Percentiles rank a stretch among this genome's conserved stretches.
Conservation (phyloP, 805 yeast genomes). For the Metschnikowia cerradonensis region DNA sequence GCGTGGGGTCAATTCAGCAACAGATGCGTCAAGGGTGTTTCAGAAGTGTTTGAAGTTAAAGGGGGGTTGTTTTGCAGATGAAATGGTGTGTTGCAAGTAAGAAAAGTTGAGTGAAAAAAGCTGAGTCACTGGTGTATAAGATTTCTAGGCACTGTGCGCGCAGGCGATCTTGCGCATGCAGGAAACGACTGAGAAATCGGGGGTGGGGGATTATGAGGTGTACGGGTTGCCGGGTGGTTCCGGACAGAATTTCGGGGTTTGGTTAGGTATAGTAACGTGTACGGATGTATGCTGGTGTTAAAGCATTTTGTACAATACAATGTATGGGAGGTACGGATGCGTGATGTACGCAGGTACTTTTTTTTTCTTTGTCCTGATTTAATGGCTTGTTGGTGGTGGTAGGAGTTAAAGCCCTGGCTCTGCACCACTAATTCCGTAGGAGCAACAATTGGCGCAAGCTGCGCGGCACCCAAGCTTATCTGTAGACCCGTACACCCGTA, state of each 20-base stretch:
- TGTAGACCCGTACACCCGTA: background rate
- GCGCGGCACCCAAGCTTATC: background rate
- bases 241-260: no score
- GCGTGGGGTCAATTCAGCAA: background rate
- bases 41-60: background rate
- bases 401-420: background rate
- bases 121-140: background rate
- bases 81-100: background rate
- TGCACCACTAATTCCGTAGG: background rate
- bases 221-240: no score
- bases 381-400: no score
- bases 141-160: background rate
- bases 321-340: no score
- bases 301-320: no score
- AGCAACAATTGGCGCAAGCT: background rate
- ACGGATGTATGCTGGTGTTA: no score
- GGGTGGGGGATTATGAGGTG: background rate
- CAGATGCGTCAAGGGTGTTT: background rate
- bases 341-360: no score
- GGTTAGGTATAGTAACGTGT: no score
- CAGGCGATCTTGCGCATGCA: slow-evolving; percentile 1
- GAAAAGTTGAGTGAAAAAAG: slow-evolving; percentile 1
- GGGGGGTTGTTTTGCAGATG: background rate
- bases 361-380: no score
- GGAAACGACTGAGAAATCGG: background rate